Percentiles rank a stretch among this genome's conserved stretches.
Conservation (phyloP, 2,329 filamentous ascomycete genomes). For the Diaporthe nobilis region DNA sequence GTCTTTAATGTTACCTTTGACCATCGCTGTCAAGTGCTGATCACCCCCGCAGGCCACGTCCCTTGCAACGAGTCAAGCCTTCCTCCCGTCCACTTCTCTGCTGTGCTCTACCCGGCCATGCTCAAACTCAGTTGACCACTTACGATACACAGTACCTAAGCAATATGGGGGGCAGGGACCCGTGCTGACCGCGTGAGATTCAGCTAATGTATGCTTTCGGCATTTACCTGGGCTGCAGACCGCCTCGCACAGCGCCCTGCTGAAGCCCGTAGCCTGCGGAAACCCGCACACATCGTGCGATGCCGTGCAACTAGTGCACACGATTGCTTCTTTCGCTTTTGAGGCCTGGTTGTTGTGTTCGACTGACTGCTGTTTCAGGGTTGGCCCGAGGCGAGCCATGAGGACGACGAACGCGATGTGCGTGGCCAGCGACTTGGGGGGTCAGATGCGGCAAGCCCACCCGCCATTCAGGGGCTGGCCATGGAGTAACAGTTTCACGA, state of each 20-base stretch:
- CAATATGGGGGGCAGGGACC: neutral
- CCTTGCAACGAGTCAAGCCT: constrained; percentile 23
- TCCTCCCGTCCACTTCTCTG: neutral
- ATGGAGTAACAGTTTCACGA: constrained; percentile 29
- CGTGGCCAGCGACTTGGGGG: neutral
- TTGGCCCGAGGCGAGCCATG: no score
- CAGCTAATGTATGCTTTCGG: neutral
- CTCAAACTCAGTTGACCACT: neutral
- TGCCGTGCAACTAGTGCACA: neutral
- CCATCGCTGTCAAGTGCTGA: constrained; percentile 3
- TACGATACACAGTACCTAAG: no score
- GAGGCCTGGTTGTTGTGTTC: neutral
- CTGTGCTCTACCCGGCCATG: neutral
- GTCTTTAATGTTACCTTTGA: neutral
- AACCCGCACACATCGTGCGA: constrained; percentile 2
- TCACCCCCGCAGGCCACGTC: constrained; percentile 24
- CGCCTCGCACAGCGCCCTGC: neutral
- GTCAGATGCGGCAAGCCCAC: constrained; percentile 10
- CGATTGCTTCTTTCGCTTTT: neutral
- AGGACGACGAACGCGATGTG: neutral
- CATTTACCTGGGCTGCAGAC: constrained; percentile 17
- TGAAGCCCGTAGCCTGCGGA: neutral
- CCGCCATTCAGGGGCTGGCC: constrained; percentile 31
- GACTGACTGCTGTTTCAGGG: neutral
- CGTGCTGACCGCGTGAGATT: neutral